Evolutionary conservation across 495 filamentous ascomycete species (phyloP), one percentile per base, ranked within the genome.

Genomic region (Penicillium arizonense): DNA sequence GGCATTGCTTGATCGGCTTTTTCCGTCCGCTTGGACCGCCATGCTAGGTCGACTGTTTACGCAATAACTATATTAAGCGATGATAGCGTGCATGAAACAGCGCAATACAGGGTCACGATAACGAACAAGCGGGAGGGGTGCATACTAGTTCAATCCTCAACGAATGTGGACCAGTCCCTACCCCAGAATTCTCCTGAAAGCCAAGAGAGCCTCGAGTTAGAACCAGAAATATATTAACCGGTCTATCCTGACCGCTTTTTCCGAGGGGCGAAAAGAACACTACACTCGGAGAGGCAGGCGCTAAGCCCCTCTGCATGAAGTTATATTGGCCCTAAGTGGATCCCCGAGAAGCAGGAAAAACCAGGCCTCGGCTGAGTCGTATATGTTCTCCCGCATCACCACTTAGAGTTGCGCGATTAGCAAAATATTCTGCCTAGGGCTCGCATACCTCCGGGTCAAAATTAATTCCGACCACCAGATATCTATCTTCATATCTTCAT

Each of bases 311-410:
- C 18, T 50, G 38, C 37, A 43, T 50, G 8, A 50, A 42, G 18
- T 50, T 35, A 50, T 42, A 50, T 50, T 50, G 36, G 24, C 28
- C 18, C 33, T 40, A 21, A 43, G 48, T 50, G 48, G 48, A 50
- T 33, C 47, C 45, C 5, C 33, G 10, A 33, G 7, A 42, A 13
- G 23, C 37, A 43, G 20, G 18, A 14, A 50, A 43, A 30, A 21
- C 23, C 12, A 23, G 10, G 52, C 51, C 57, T 58, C 61, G 61
- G 61, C 41, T 52, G 53, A 51, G 44, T 53, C 6, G 20, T 46
- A 16, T 40, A 38, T 36, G 44, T 33, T 45, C 37, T 34, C 18
- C 47, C 47, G 57, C 57, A 44, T 49, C 32, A 41, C 52, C 56
- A 48, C 47, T 56, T 23, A 51, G 41, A n/a, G 20, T 24, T 34